phyloP scores from a whole-genome alignment of 257 asterid species.

The Ocimum tenuiflorum region DNA sequence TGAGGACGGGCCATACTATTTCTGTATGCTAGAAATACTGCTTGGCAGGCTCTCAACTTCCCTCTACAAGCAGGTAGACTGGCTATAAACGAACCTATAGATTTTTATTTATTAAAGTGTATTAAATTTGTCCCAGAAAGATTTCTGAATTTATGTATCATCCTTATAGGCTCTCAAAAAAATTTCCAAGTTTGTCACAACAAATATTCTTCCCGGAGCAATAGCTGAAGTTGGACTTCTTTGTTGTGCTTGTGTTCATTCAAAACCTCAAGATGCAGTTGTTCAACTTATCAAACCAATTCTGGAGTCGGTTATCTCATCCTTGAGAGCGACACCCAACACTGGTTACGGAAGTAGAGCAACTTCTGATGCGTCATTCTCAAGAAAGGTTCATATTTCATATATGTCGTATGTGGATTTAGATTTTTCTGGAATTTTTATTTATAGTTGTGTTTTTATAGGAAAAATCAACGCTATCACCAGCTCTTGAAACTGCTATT shows the following conservation, averaged over 20 bases:
- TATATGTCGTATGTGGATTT: constrained; percentile 21
- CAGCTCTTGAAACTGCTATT: constrained; percentile 82
- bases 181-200: constrained; percentile 75
- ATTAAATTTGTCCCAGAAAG: constrained; percentile 6
- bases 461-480: constrained; percentile 72
- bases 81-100: constrained; percentile 18
- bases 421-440: constrained; percentile 20
- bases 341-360: constrained; percentile 70
- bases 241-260: constrained; percentile 94
- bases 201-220: constrained; percentile 98
- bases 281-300: constrained; percentile 76
- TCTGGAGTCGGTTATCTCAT: constrained; percentile 58
- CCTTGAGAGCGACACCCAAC: constrained; percentile 66
- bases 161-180: constrained; percentile 72
- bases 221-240: constrained; percentile 96
- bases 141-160: constrained; percentile 23
- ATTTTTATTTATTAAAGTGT: background rate
- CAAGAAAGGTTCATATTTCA: constrained; percentile 60
- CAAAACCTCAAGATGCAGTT: constrained; percentile 87
- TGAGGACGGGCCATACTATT: constrained; percentile 93
- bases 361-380: constrained; percentile 36
- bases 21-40: constrained; percentile 87
- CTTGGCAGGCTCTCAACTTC: constrained; percentile 84
- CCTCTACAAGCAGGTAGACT: constrained; percentile 78
- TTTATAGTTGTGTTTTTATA: constrained; percentile 30